Base-by-base conservation (phyloP, 1,284 basidiomycete genomes). In the Moniliella sp. region DNA sequence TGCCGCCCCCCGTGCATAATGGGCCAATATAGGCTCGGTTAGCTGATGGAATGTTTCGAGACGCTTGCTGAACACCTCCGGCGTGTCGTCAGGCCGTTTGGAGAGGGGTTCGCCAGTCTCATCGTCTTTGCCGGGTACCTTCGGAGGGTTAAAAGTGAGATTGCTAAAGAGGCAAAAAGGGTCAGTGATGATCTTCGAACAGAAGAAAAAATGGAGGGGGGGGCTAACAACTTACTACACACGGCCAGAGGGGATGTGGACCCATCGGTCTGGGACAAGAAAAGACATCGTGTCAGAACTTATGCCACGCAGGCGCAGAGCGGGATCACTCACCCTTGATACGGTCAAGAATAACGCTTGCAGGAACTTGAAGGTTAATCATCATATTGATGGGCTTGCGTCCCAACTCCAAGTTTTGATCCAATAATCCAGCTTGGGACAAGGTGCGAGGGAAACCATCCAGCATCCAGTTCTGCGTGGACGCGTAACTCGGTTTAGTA, bases 381-480 rank as follows among this genome's bases (percentile, higher is more conserved):
- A 94, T 72, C 38, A 94, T 69, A 42, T 76, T 82, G 35, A 97
- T 64, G 9, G 40, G 39, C 15, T 32, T 39, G 1, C 25, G 11
- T 18, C 36, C 27, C 3, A n/a, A 4, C 1, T 33, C 23, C 3
- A 58, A 42, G 27, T 64, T 57, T 4, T 49, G 31, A 40, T 93
- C 80, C 7, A 99, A 68, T 27, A 88, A 66, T 57, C 75, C 66
- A 1, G 81, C 88, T 62, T 99, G 88, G 11, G 71, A 73, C 2
- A 88, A 62, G 2, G 88, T 99, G 25, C 88, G 74, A 18, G 88
- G 88, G 56, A 97, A 97, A 4, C 88, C 88, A 52, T 99, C 88
- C 19, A 97, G 63, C 43, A 94, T 78, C 86, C 86, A 93, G 55
- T 79, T 74, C 71, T 40, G 15, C 8, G 21, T 11, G 25, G 25